Conservation (phyloP, 768 basidiomycete genomes). For the Trametes sanguinea region DNA sequence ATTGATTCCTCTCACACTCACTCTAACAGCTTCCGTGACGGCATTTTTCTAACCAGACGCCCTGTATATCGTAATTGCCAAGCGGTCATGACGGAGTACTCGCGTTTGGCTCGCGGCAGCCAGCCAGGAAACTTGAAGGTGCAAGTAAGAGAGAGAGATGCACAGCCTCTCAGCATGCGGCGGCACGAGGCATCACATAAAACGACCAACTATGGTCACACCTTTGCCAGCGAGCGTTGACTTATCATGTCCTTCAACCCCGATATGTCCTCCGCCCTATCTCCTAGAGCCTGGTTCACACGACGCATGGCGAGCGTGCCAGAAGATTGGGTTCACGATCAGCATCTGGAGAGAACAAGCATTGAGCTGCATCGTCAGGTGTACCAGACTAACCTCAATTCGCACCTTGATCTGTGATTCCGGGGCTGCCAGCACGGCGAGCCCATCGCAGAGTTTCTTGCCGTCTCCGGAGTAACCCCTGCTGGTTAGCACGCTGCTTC, state of each 20-base stretch:
- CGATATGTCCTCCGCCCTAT: slow-evolving; percentile 3
- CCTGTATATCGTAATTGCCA: too few species aligned
- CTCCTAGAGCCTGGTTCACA: not conserved
- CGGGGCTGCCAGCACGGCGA: not conserved
- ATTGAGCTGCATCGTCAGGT: slow-evolving; percentile 10
- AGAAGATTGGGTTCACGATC: slow-evolving; percentile 11
- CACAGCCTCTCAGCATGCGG: slow-evolving; percentile 2
- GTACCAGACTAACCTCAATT: not conserved
- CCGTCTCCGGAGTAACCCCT: slow-evolving; percentile 7
- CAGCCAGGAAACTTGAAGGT: too few species aligned
- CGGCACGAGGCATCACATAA: not conserved
- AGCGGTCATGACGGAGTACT: too few species aligned
- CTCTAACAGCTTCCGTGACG: too few species aligned
- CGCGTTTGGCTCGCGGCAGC: too few species aligned
- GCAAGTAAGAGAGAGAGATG: not conserved
- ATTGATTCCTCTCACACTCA: too few species aligned
- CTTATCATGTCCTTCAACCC: not conserved
- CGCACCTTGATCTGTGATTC: slow-evolving; percentile 6
- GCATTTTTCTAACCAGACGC: too few species aligned
- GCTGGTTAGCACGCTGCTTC: slow-evolving; percentile 7
- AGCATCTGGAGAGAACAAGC: slow-evolving; percentile 3
- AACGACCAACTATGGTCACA: not conserved
- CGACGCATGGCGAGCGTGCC: not conserved
- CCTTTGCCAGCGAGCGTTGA: not conserved
- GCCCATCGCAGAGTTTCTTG: not conserved